These are phyloP conservation scores for Candida multigemmis DNA, from an alignment of 805 yeast genomes.

Conservation along the genomic window DNA sequence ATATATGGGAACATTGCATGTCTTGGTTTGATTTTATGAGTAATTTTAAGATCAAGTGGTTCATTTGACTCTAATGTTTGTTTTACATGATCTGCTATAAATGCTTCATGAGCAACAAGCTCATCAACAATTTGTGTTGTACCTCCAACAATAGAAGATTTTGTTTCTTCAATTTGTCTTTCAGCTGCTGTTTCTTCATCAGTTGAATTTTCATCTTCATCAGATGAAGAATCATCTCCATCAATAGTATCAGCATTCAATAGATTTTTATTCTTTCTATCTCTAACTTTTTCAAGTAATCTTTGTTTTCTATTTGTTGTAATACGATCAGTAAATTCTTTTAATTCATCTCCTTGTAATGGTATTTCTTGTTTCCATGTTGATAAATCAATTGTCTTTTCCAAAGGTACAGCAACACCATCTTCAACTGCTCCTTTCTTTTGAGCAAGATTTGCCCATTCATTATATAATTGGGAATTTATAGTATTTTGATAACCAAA, in stretches of 20 bases:
- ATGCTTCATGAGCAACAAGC: slow-evolving; percentile 31
- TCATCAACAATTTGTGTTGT: slow-evolving; percentile 12
- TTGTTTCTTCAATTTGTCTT: slow-evolving; percentile 8
- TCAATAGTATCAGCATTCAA: slow-evolving; percentile 26
- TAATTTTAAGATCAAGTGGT: slow-evolving; percentile 47
- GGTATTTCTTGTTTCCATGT: slow-evolving; percentile 40
- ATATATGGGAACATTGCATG: slow-evolving; percentile 72
- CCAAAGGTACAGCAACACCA: slow-evolving; percentile 51
- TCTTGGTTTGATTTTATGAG: slow-evolving; percentile 36
- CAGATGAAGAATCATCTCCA: slow-evolving; percentile 24
- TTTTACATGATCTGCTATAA: slow-evolving; percentile 28
- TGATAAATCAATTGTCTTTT: slow-evolving; percentile 30
- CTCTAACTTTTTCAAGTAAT: slow-evolving; percentile 31
- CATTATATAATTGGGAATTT: slow-evolving; percentile 39
- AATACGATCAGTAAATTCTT: slow-evolving; percentile 36
- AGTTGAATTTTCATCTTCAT: slow-evolving; percentile 26
- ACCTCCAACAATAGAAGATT: slow-evolving; percentile 3
- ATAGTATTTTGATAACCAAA: slow-evolving; percentile 29
- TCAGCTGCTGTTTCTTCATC: slow-evolving; percentile 18
- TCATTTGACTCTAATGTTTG: slow-evolving; percentile 29
- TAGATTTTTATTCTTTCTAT: slow-evolving; percentile 28
- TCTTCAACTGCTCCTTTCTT: slow-evolving; percentile 38
- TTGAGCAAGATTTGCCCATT: slow-evolving; percentile 42
- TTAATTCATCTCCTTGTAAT: slow-evolving; percentile 41
- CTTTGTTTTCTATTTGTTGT: slow-evolving; percentile 36